Conservation (phyloP, 73 alveolate genomes). For the Paramecium bursaria region DNA sequence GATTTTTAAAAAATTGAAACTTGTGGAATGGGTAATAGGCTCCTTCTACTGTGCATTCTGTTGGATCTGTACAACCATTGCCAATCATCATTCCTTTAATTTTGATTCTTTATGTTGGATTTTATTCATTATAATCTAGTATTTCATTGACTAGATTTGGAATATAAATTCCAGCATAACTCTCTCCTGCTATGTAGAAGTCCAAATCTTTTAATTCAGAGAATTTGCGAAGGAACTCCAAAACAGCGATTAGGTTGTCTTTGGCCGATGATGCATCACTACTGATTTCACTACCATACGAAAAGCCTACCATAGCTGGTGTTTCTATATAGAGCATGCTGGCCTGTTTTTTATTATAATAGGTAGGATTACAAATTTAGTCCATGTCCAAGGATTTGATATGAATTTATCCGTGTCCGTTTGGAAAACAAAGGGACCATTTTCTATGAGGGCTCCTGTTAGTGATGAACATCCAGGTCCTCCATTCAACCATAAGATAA, state of each 20-base stretch:
- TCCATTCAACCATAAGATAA: conserved; percentile 68
- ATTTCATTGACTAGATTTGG: conserved; percentile 82
- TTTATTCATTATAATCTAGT: conserved; percentile 43
- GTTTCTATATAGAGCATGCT: conserved; percentile 52
- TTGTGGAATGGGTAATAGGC: conserved; percentile 28
- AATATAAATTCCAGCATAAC: conserved; percentile 96
- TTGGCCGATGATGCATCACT: conserved; percentile 75
- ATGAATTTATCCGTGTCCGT: conserved; percentile 68
- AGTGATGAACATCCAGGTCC: conserved; percentile 76
- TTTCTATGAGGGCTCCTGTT: conserved; percentile 84
- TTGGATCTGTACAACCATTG: conserved; percentile 61
- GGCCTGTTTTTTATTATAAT: background rate
- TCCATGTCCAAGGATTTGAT: conserved; percentile 85
- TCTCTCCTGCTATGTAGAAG: conserved; percentile 91
- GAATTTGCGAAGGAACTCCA: conserved; percentile 43
- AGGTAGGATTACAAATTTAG: background rate
- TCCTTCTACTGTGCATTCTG: conserved; percentile 59
- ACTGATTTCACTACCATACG: conserved; percentile 72
- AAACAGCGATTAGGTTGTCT: conserved; percentile 73
- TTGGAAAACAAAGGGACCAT: conserved; percentile 83
- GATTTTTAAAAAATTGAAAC: conserved; percentile 37
- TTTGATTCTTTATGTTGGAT: background rate
- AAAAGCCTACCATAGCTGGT: conserved; percentile 86
- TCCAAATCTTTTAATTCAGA: conserved; percentile 77
- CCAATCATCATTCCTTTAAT: conserved; percentile 69